Evolutionary conservation across 2,329 filamentous ascomycete genomes (phyloP), one percentile per base, ranked within the genome.

Genomic region (Penicillium sp.): DNA sequence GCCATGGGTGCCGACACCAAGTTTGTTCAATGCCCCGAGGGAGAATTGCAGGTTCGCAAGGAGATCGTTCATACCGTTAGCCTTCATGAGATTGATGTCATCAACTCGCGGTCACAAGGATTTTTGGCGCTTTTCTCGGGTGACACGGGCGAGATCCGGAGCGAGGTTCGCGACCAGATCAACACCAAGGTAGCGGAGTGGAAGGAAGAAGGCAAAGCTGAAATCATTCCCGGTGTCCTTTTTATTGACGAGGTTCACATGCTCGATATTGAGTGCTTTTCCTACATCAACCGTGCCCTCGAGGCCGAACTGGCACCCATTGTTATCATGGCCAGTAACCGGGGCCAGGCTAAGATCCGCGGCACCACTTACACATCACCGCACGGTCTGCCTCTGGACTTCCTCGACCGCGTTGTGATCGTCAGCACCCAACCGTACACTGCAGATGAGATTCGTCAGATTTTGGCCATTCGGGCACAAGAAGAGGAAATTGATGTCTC

Each of bases 241-340:
- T 99, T 99, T 81, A 96, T 99, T 68, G 94, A 99, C 69, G 94
- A 99, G 79, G 93, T 99, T 5, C 94, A 99, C 81, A 97, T 99
- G 93, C 89, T 99, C 54, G 94, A 99, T 73, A 97, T 97, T 61
- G 94, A 99, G 76, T 97, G 93, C 80, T 99, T 96, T 81, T 95
- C 92, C 40, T 99, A 96, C 80, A 89, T 99, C 81, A 99, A 99
- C 80, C 90, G 94, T 48, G 94, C 94, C 1, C 82, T 99, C 40
- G 94, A 99, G 77, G 91, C 92, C 56, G 92, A 97, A 67, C 83
- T 99, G 28, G 92, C 94, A 1, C 94, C 94, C 34, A 92, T 99
- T 61, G 92, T 99, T 74, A 99, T 99, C 77, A 99, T 99, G 94
- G 94, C 94, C 51, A 96, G 90, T 82, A 99, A 99, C 79, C 85